Evolutionary conservation across 2,329 filamentous ascomycete genomes (phyloP).

Genomic region (Ilyonectria sp.): DNA sequence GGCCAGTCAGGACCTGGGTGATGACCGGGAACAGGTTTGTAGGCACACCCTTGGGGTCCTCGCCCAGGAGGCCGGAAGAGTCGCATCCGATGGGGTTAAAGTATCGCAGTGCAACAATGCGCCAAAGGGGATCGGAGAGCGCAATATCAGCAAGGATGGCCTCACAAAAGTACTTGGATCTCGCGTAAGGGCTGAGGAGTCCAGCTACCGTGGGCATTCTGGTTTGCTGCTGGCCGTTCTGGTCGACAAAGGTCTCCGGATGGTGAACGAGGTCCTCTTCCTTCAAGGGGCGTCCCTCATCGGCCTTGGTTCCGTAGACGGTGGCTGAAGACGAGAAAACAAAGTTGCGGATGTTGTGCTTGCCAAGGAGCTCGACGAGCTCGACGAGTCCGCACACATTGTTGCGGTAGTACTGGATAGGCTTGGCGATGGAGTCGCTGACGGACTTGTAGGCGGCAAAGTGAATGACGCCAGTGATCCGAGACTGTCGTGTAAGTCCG

Average conservation of each 20-base stretch:
- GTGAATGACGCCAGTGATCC: conserved; percentile 71
- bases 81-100: conserved; percentile 80
- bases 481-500: conserved; percentile 28
- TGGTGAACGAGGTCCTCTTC: conserved; percentile 57
- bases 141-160: conserved; percentile 76
- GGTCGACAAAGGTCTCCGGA: conserved; percentile 63
- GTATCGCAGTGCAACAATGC: conserved; percentile 75
- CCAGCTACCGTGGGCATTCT: conserved; percentile 53
- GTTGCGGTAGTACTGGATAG: conserved; percentile 77
- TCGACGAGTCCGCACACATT: conserved; percentile 76
- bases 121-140: conserved; percentile 72
- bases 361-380: conserved; percentile 69
- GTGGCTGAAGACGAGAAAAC: conserved; percentile 79
- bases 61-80: conserved; percentile 73
- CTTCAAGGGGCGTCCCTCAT: conserved; percentile 64
- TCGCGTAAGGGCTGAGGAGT: conserved; percentile 76
- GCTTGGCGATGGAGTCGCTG: conserved; percentile 72
- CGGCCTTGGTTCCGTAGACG: conserved; percentile 72
- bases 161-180: conserved; percentile 78
- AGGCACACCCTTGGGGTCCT: conserved; percentile 73
- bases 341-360: conserved; percentile 75
- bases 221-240: conserved; percentile 55
- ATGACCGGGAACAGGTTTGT: conserved; percentile 78
- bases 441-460: conserved; percentile 79
- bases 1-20: conserved; percentile 72